Base-by-base conservation (phyloP, 768 basidiomycete genomes). In the Kwoniella pini region DNA sequence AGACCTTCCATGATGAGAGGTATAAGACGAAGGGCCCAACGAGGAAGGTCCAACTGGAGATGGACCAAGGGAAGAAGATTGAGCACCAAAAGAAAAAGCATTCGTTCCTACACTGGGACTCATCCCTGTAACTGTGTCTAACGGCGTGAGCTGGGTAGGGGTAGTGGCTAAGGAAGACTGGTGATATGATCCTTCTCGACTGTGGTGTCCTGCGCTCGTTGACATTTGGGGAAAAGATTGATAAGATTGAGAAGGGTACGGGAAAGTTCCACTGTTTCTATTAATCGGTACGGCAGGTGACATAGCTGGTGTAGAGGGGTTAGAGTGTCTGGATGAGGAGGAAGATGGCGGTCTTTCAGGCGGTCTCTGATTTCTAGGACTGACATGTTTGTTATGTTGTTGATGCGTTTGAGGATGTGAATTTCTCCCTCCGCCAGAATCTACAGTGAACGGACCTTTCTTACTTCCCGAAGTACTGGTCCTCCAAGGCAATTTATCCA, bases 391-490 rank as follows among this genome's bases (percentile, higher is more conserved):
- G 39, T 26, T 28, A 19, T 65, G 62, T 24, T 57, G 54, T 31
- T 57, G 55, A 1, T 58, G 56, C 19, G 9, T 10, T 11, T 42
- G 40, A 5, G 7, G 40, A 12, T 42, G 40, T 17, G 40, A 42
- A 24, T 63, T 45, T 46, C 43, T 54, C 36, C 66, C 69, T 54
- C 70, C 71, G 40, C 75, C 75, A 26, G 68, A 70, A 65, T 76
- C 75, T 19, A 76, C 75, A 15, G 75, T 76, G 59, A 76, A 76
- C 33, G 70, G 71, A 1, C 75, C 75, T 62, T 76, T 76, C 63
- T 76, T 76, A 26, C 62, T 56, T 4, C 70, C 62, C 24, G 66
- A 52, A 3, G 56, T 46, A 12, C 33, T 36, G 7, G 69, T 71
- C 30, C 70, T 28, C 75, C 72, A 74, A 17, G 65, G 62, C 12